Evolutionary conservation across 176 grass and related monocot species (phyloP), one percentile per base, ranked within the genome.

Genomic region (Hordeum marinum): DNA sequence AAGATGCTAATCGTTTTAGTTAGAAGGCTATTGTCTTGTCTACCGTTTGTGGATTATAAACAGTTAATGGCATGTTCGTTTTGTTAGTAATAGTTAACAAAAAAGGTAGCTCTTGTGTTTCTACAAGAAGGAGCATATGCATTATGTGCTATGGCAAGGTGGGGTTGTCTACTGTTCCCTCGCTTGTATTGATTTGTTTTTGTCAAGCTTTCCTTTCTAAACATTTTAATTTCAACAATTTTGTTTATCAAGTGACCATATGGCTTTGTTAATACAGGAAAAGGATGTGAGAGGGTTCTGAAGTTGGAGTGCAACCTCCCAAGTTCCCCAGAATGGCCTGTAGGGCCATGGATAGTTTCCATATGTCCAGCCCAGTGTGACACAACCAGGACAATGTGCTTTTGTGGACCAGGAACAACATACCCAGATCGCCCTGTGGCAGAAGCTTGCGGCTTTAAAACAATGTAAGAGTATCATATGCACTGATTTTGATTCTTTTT

Each of bases 381-480:
- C 63, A 98, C 84, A 41, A 92, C 91, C 52, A 91, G 93, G 63
- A 91, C 91, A 92, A 92, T 95, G 93, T 98, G 96, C 77, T 98
- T 98, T 81, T 98, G 96, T 85, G 96, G 96, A 24, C 59, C 89
- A 85, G 88, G 86, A 87, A 98, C 91, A 59, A 98, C 90, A 76
- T 98, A 95, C 83, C 96, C 93, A 68, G 85, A 90, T 81, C 96
- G 96, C 43, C 96, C 96, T 36, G 88, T 92, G 60, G 93, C 96
- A 61, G 96, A 95, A 81, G 84, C 89, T 89, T 98, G 96, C 63
- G 93, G 96, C 32, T 98, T 95, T 89, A 89, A 89, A 91, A 92
- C 87, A 81, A 98, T 90, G 96, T 98, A 92, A 90, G 42, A 68
- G 11, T 9, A 75, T 62, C 6, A 7, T 9, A 48, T 24, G 21